Evolutionary conservation across 371 early-diverging fungal species (phyloP).

Genomic region (Synchytrium microbalum): DNA sequence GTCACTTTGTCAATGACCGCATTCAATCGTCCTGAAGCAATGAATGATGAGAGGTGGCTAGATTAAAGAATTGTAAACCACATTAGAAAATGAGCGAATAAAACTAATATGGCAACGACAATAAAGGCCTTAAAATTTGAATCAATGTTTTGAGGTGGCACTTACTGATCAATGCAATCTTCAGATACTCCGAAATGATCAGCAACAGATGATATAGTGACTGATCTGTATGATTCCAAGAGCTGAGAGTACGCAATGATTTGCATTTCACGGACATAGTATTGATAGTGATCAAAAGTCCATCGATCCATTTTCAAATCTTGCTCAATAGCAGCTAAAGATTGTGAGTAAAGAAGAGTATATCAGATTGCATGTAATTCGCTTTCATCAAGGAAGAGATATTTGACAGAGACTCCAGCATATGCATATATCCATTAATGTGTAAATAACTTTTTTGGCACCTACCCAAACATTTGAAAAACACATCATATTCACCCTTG

Average conservation of each 20-base stretch:
- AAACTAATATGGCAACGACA: no score
- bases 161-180: conserved; percentile 88
- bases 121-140: no score
- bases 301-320: conserved; percentile 58
- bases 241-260: conserved; percentile 96
- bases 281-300: conserved; percentile 76
- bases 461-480: conserved; percentile 72
- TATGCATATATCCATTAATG: background rate
- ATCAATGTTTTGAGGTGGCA: no score
- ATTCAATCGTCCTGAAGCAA: conserved; percentile 93
- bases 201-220: conserved; percentile 95
- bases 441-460: no score
- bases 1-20: conserved; percentile 99
- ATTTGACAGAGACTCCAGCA: background rate
- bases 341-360: conserved; percentile 34
- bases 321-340: conserved; percentile 60
- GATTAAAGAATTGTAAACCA: no score
- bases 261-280: conserved; percentile 96
- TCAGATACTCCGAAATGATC: conserved; percentile 92
- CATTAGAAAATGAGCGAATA: no score
- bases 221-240: conserved; percentile 91
- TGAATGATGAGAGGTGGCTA: conserved; percentile 91
- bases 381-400: conserved; percentile 26
- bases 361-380: conserved; percentile 42
- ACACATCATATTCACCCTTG: conserved; percentile 87